These are phyloP conservation scores for Globisporangium paroecandrum DNA, from an alignment of 352 stramenopile species.

Conservation along the genomic window DNA sequence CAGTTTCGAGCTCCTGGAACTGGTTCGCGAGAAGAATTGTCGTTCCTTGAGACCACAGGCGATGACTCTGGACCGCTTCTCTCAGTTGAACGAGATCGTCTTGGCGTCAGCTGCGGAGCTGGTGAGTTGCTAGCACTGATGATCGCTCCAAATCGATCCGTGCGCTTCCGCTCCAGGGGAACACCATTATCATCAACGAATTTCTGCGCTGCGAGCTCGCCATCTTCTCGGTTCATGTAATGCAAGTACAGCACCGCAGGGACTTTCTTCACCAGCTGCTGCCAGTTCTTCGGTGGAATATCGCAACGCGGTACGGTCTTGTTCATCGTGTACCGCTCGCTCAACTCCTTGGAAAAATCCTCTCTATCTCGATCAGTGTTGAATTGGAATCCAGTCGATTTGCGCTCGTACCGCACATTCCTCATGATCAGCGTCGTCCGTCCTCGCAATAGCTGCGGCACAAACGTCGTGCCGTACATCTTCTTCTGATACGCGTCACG, in stretches of 20 bases:
- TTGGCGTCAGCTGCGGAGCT: constrained; percentile 12
- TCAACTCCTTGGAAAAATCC: constrained; percentile 40
- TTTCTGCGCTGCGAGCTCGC: constrained; percentile 29
- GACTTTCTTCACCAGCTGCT: constrained; percentile 34
- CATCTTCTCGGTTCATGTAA: constrained; percentile 55
- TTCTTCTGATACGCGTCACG: constrained; percentile 44
- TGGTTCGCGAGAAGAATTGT: constrained; percentile 1
- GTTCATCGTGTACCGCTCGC: constrained; percentile 49
- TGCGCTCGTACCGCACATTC: constrained; percentile 49
- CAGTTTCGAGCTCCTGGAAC: not conserved
- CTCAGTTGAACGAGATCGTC: constrained; percentile 37
- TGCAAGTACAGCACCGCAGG: constrained; percentile 38
- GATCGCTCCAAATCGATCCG: constrained; percentile 34
- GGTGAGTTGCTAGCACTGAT: constrained; percentile 27
- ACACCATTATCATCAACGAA: constrained; percentile 43
- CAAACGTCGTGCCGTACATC: constrained; percentile 55
- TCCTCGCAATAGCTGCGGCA: constrained; percentile 40
- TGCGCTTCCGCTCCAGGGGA: constrained; percentile 34
- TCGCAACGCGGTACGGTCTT: constrained; percentile 45
- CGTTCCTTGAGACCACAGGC: constrained; percentile 5
- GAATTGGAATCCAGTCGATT: constrained; percentile 56
- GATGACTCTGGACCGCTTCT: constrained; percentile 15
- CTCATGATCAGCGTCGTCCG: constrained; percentile 41
- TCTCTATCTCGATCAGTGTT: constrained; percentile 57
- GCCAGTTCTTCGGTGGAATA: constrained; percentile 58